Conservation (phyloP, 768 basidiomycete species). For the Tylopilus vinaceipallidus region DNA sequence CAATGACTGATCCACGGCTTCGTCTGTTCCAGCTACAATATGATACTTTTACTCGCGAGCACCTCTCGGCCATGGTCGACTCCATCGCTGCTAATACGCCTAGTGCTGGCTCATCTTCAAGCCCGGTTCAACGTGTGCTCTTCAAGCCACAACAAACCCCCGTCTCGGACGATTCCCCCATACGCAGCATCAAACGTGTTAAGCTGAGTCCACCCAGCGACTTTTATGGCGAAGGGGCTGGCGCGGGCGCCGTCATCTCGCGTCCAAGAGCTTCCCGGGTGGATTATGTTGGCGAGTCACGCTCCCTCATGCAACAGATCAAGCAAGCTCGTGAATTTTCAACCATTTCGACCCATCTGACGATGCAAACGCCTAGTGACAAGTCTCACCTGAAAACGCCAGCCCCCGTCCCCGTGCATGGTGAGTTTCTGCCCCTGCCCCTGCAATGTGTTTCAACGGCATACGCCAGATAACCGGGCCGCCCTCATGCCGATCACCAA, state of each 20-base stretch:
- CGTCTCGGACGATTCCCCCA: constrained; percentile 43
- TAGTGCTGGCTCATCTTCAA: constrained; percentile 48
- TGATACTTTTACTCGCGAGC: constrained; percentile 94
- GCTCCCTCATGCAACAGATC: constrained; percentile 76
- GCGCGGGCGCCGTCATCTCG: constrained; percentile 46
- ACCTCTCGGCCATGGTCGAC: constrained; percentile 91
- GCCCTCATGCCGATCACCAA: constrained; percentile 10
- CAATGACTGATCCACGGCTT: constrained; percentile 68
- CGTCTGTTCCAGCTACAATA: constrained; percentile 92
- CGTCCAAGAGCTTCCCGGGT: constrained; percentile 48
- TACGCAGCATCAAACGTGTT: constrained; percentile 77
- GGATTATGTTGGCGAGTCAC: constrained; percentile 79
- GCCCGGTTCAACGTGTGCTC: constrained; percentile 39
- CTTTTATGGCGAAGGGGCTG: constrained; percentile 50
- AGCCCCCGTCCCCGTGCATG: not conserved
- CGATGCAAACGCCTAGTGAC: constrained; percentile 31
- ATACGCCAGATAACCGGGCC: constrained; percentile 10
- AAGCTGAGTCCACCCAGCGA: constrained; percentile 72
- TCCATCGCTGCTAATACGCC: constrained; percentile 84
- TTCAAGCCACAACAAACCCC: constrained; percentile 49
- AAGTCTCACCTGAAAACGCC: constrained; percentile 8
- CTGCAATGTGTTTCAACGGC: not conserved
- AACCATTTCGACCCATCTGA: constrained; percentile 63
- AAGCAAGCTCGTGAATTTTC: constrained; percentile 76
- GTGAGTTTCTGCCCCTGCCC: constrained; percentile 13